A percentile compares a stretch with the other conserved stretches of the same genome.
phyloP scores from a whole-genome alignment of 2,329 filamentous ascomycete species.

The Fusarium transvaalense region DNA sequence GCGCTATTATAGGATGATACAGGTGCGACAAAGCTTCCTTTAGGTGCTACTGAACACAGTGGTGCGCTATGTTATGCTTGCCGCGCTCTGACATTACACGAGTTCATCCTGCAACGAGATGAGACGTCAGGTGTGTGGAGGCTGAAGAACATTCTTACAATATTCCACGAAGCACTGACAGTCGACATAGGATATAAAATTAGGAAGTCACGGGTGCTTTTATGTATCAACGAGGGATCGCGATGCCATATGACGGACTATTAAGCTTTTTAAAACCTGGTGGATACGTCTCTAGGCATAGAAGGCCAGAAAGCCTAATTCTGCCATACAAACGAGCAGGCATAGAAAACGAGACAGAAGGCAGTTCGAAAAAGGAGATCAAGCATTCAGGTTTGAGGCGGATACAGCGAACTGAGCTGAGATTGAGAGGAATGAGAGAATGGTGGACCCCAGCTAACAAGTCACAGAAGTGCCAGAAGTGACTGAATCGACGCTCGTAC shows the following conservation, averaged over 20 bases:
- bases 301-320: neutral
- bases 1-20: constrained; percentile 3
- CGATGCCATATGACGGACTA: constrained; percentile 4
- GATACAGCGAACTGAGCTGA: constrained; percentile 16
- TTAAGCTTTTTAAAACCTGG: neutral
- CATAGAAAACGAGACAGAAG: constrained; percentile 32
- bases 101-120: constrained; percentile 21
- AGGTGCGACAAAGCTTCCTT: constrained; percentile 20
- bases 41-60: constrained; percentile 22
- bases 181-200: constrained; percentile 2
- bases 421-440: constrained; percentile 44
- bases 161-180: constrained; percentile 13
- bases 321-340: constrained; percentile 16
- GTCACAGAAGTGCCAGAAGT: constrained; percentile 30
- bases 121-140: constrained; percentile 29
- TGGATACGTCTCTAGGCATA: neutral
- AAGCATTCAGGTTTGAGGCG: constrained; percentile 13
- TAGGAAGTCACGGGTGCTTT: constrained; percentile 1
- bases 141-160: constrained; percentile 10
- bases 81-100: constrained; percentile 18
- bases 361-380: constrained; percentile 33
- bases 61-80: constrained; percentile 13
- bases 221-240: constrained; percentile 19
- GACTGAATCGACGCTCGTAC: constrained; percentile 36
- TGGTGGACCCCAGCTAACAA: constrained; percentile 34